Percentiles rank a stretch among this genome's conserved stretches.
phyloP scores from a whole-genome alignment of 352 stramenopile genomes.

The Bremia lactucae region DNA sequence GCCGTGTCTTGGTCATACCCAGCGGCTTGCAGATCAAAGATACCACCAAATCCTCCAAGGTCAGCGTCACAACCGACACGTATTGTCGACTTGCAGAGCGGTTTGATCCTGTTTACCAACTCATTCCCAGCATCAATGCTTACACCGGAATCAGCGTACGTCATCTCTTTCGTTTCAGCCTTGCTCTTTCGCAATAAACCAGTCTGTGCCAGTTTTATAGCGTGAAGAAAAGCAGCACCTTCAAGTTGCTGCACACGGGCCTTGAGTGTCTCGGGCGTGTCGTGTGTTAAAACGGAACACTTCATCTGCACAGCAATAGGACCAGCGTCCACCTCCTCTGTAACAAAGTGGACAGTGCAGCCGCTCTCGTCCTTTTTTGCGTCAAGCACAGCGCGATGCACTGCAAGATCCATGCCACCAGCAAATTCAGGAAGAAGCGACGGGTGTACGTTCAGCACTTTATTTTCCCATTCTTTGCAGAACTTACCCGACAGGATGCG shows the following conservation, averaged over 20 bases:
- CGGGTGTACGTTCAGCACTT: conserved; percentile 99
- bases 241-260: conserved; percentile 95
- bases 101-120: conserved; percentile 97
- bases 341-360: conserved; percentile 99
- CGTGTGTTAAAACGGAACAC: conserved; percentile 81
- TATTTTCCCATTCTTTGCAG: conserved; percentile 89
- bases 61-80: conserved; percentile 93
- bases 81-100: conserved; percentile 94
- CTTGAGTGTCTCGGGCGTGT: conserved; percentile 95
- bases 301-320: conserved; percentile 96
- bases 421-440: conserved; percentile 97
- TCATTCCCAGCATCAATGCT: conserved; percentile 96
- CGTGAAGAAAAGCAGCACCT: conserved; percentile 86
- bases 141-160: conserved; percentile 96
- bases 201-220: conserved; percentile 74
- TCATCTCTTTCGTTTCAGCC: conserved; percentile 85
- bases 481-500: conserved; percentile 95
- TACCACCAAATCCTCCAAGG: conserved; percentile 93
- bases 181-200: conserved; percentile 36
- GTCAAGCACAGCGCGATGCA: conserved; percentile 96
- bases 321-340: conserved; percentile 93
- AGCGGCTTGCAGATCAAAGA: conserved; percentile 95
- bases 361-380: conserved; percentile 92
- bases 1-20: conserved; percentile 96
- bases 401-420: conserved; percentile 98